Base-by-base conservation (phyloP, 495 filamentous ascomycete species). In the Aspergillus sparsus region DNA sequence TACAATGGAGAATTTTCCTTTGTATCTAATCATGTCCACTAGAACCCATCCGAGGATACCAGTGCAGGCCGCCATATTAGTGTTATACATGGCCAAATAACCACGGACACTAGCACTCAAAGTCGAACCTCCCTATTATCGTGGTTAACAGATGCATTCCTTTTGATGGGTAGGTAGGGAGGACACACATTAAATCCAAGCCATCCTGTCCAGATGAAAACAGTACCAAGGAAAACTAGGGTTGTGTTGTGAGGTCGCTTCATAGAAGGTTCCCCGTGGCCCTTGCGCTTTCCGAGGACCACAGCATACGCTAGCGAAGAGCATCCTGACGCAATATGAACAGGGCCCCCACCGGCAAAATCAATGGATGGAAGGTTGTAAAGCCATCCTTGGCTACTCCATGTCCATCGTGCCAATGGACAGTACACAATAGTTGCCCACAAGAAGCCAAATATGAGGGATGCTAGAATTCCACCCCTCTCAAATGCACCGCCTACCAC, bases 391-490 rank as follows among this genome's bases (percentile, higher is more conserved):
- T 79, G 77, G 36, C 72, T 63, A 66, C 84, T 84, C 83, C 83
- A 86, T 1, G 83, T 84, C 83, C 83, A 85, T 63, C 80, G 80
- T 7, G 82, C 83, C 49, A 85, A 71, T 1, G 82, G 82, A 60
- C 80, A 83, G 68, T 86, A 85, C 42, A 85, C 82, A 51, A 85
- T 73, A 9, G 83, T 85, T 5, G 82, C 79, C 83, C 83, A 85
- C 58, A 69, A 73, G 70, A 86, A 85, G 61, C 74, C 74, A 62
- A 85, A 86, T 27, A 85, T 68, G 39, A 85, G 65, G 3, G 80
- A 81, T 2, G 83, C 81, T 3, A 84, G 41, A 64, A 85, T 82
- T 27, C 78, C 77, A 10, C 82, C 82, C 64, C 82, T 71, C 62
- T 85, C 83, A 53, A 84, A 82, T 15, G 80, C 74, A 21, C 80